Percentiles rank a stretch among this genome's conserved stretches.
Conservation (phyloP, 768 basidiomycete genomes). For the Rhizopogon vinicolor region DNA sequence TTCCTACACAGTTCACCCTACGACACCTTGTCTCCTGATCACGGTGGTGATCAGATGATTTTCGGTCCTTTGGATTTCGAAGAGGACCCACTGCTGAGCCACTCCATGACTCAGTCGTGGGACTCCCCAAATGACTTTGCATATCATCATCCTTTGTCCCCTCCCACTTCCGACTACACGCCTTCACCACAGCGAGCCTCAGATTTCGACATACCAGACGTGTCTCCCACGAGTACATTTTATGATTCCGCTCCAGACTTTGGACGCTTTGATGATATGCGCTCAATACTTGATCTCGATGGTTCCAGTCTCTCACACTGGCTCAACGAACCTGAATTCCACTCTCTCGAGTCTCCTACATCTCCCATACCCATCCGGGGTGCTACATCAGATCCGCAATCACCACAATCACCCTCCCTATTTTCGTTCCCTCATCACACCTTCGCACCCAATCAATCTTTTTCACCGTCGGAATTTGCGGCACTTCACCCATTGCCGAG, state of each 20-base stretch:
- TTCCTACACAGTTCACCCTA: conserved; percentile 39
- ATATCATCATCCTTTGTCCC: conserved; percentile 36
- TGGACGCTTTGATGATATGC: conserved; percentile 25
- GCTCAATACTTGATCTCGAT: conserved; percentile 34
- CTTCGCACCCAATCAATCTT: conserved; percentile 45
- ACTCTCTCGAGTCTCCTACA: conserved; percentile 34
- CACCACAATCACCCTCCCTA: conserved; percentile 37
- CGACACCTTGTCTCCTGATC: conserved; percentile 31
- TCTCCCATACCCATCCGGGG: conserved; percentile 62
- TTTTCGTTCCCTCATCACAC: conserved; percentile 42
- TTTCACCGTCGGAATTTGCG: conserved; percentile 60
- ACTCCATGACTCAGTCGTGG: conserved; percentile 14
- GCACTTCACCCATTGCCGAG: conserved; percentile 58
- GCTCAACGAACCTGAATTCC: conserved; percentile 56
- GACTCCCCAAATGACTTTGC: conserved; percentile 27
- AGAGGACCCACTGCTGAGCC: conserved; percentile 22
- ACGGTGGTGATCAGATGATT: conserved; percentile 25
- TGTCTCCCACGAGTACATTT: conserved; percentile 32
- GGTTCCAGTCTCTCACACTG: conserved; percentile 47
- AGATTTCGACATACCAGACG: conserved; percentile 37
- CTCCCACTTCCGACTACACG: conserved; percentile 33
- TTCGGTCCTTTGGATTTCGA: conserved; percentile 31
- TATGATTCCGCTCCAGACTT: conserved; percentile 27
- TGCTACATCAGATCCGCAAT: conserved; percentile 37
- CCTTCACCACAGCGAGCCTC: conserved; percentile 35